Evolutionary conservation across 305 asterid species (phyloP).

Genomic region (Fraxinus greggii): DNA sequence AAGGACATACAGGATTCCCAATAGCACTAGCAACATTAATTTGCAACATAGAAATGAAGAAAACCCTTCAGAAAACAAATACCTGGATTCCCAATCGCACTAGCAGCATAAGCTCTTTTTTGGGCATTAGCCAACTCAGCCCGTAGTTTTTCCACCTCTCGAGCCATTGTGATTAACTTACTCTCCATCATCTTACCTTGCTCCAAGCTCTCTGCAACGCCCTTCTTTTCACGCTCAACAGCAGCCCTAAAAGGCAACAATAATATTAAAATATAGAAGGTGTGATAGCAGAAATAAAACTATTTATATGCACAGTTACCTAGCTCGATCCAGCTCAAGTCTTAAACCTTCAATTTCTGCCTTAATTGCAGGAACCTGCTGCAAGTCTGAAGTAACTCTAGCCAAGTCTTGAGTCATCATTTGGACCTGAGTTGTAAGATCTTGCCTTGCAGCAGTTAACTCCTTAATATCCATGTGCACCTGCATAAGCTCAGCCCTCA

Average conservation of each 20-base stretch:
- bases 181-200: conserved; percentile 89
- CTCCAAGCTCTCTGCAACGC: conserved; percentile 83
- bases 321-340: conserved; percentile 72
- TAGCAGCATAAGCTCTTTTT: conserved; percentile 67
- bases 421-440: conserved; percentile 67
- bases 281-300: neutral
- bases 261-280: neutral
- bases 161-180: conserved; percentile 73
- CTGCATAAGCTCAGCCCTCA: conserved; percentile 83
- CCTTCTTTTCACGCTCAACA: conserved; percentile 85
- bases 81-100: conserved; percentile 71
- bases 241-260: conserved; percentile 60
- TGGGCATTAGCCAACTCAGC: conserved; percentile 93
- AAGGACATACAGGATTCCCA: neutral
- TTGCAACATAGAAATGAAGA: neutral
- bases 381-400: conserved; percentile 72
- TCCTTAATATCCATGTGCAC: conserved; percentile 75
- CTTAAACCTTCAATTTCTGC: conserved; percentile 66
- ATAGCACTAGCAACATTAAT: neutral
- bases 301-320: conserved; percentile 37
- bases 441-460: conserved; percentile 72
- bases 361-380: conserved; percentile 74
- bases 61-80: conserved; percentile 13
- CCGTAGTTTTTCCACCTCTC: conserved; percentile 91
- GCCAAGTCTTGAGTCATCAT: conserved; percentile 85